Evolutionary conservation across 148 eudicot species (phyloP), one percentile per base, ranked within the genome.

Genomic region (Bassia scoparia): DNA sequence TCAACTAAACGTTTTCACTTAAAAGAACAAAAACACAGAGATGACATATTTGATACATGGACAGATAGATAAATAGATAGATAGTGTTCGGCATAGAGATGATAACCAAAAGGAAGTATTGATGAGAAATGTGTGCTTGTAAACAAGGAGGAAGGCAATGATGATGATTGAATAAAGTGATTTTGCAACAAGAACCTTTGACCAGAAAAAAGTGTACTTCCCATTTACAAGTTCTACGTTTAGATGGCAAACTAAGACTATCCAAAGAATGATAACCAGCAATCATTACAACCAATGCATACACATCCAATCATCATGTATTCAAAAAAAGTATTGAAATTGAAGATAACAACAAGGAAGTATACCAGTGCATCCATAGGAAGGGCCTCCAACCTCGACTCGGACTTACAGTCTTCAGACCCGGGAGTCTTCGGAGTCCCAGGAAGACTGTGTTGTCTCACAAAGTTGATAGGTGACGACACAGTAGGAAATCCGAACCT

Each of bases 311-410:
- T 21, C 43, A 75, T 67, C 65, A 67, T 14, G 56, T 1, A 75
- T 1, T 5, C 30, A 14, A 30, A 13, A 35, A 29, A 3, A 65
- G n/a, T n/a, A n/a, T n/a, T 21, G 52, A 24, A 1, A 3, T 34
- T 34, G 15, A 70, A 24, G 33, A 44, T 26, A 12, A 56, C 0
- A 27, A 48, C 20, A 54, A 56, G 63, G 74, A 23, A 18, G 54
- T 27, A 67, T 95, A 95, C 99, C 99, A 95, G 83, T 23, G 91
- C 72, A 80, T 95, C 99, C 81, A 83, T 82, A 3, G 99, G 99
- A 59, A 95, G 96, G 59, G 90, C 80, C 83, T 95, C 99, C 1
- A 95, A 92, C 86, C 90, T 88, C 8, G 97, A 91, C 66, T 92
- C 93, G 31, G 76, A 91, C 10, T 83, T 76, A 33, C 49, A 76